Base-by-base conservation (phyloP, 23 red algal genomes). In the Gracilaria domingensis region DNA sequence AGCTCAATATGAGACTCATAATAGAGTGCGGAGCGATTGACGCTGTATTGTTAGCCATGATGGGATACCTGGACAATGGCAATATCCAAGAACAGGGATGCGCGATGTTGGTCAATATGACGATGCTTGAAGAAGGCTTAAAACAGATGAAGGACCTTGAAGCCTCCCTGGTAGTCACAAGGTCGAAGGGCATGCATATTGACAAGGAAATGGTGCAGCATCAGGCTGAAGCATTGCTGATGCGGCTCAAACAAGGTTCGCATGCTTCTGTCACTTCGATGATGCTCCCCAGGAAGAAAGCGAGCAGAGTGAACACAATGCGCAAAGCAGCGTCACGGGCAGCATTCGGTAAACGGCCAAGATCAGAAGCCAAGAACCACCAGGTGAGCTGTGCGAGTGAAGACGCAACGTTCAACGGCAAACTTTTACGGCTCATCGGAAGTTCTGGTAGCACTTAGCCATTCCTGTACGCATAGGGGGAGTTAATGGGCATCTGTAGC, bases 21-120 rank as follows among this genome's bases (percentile, higher is more conserved):
- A 83, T 39, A 33, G 92, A 87, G 34, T 88, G 70, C n/a, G 92
- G 83, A 28, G 92, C 84, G 35, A 75, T 94, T 82, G 84, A 94
- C 38, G 57, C 76, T 2, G 81, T 62, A 36, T 44, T 88, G 26
- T 53, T 75, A 33, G 75, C 92, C 30, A 80, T 86, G 51, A 79
- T 79, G 92, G 64, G 82, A 29, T 88, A 88, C 39, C 83, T 55
- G 20, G 73, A 88, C 7, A 94, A 94, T 36, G 92, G 61, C 4
- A 50, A 65, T 45, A 88, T 94, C 75, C 92, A 94, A 79, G 92
- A 94, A 57, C 92, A 94, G 55, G 82, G 64, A 56, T 81, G 51
- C 55, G 92, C 92, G 20, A 87, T 94, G 83, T 24, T 94, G 57
- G 44, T 70, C 60, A 87, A 88, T 48, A 87, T 94, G 73, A 74